Conservation (phyloP, 228 moss, liverwort and hornwort species). For the Sphagnum fallax region DNA sequence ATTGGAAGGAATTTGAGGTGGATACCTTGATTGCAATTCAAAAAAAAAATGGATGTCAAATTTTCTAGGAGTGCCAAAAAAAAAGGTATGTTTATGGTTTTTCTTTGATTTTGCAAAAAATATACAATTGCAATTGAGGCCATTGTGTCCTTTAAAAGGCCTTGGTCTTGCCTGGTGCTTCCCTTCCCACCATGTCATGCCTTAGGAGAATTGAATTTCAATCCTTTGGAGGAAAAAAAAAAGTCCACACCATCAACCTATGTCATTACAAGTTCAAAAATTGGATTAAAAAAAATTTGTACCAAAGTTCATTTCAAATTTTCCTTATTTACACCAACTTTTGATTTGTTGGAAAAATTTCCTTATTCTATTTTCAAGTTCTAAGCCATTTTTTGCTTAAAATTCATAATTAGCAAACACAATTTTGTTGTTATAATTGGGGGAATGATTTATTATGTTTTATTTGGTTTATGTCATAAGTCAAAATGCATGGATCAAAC, state of each 20-base stretch:
- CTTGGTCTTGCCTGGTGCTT: neutral
- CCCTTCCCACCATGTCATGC: neutral
- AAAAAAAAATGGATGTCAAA: neutral
- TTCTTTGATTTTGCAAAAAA: neutral
- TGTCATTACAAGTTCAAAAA: no score
- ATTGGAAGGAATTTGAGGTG: neutral
- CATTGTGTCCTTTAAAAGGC: neutral
- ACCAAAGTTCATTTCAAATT: no score
- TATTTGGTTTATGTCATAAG: no score
- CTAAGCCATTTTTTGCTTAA: neutral
- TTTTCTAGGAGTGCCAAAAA: neutral
- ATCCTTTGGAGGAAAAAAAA: neutral
- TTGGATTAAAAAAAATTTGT: no score
- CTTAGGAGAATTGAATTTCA: neutral
- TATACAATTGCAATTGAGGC: neutral
- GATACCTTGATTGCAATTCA: neutral
- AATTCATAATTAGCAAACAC: neutral
- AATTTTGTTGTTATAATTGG: neutral
- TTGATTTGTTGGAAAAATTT: neutral
- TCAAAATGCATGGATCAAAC: no score
- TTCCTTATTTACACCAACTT: no score
- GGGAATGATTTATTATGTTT: no score
- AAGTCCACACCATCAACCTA: neutral
- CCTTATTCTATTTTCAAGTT: neutral
- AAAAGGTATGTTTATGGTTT: neutral